Evolutionary conservation across 2,329 filamentous ascomycete species (phyloP), one percentile per base, ranked within the genome.

Genomic region (Orbilia brochopaga): DNA sequence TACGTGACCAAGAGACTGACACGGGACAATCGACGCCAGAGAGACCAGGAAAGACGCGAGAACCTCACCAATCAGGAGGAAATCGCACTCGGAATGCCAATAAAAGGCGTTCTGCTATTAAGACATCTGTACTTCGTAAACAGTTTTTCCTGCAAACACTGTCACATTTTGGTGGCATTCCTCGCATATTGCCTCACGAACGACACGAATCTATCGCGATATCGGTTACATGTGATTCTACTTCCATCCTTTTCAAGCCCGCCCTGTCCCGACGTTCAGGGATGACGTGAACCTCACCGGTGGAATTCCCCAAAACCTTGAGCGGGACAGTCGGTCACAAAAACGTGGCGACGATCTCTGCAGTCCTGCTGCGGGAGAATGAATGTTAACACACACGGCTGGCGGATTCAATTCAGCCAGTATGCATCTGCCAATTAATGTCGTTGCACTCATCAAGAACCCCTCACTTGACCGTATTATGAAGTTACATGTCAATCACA

Each of bases 261-360:
- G 66, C 67, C n/a, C 67, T 57, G 50, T 65, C 15, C 59, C 40
- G 46, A 17, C 55, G 37, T 23, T 23, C 60, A 65, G 51, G 55
- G 67, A 65, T 65, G 42, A 44, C 17, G 50, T 35, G 60, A 65
- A 70, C 66, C 66, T 59, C 58, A 58, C 51, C n/a, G n/a, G n/a
- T n/a, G n/a, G n/a, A n/a, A n/a, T n/a, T n/a, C n/a, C n/a, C n/a
- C n/a, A n/a, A n/a, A n/a, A n/a, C n/a, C n/a, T n/a, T n/a, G n/a
- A n/a, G n/a, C n/a, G 64, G 15, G 19, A 21, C 2, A 13, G 15
- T 2, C 19, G 44, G 21, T 8, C n/a, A 21, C 19, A 23, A 72
- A 64, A 72, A 72, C 67, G 60, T 72, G 67, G 67, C 67, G 67
- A 65, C 51, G 60, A 65, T 72, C 58, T 51, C 46, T 50, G n/a